phyloP scores from a whole-genome alignment of 2,329 filamentous ascomycete genomes.

The Emericellopsis cladophorae region DNA sequence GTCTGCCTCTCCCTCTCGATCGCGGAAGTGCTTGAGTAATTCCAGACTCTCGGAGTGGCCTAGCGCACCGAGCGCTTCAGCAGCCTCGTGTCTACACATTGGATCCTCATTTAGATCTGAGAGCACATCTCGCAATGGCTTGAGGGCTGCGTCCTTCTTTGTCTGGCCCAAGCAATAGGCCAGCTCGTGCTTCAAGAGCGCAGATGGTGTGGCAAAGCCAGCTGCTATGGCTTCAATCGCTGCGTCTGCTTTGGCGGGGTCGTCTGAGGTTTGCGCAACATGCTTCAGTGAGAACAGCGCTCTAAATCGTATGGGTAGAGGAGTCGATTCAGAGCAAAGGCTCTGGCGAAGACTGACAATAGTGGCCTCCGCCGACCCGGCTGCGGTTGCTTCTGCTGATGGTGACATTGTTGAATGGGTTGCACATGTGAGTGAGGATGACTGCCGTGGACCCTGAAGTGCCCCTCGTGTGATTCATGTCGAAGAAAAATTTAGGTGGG shows the following conservation, averaged over 20 bases:
- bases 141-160: conserved; percentile 60
- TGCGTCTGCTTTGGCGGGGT: conserved; percentile 40
- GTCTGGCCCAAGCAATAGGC: conserved; percentile 96
- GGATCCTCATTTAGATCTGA: conserved; percentile 71
- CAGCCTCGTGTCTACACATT: conserved; percentile 95
- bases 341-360: conserved; percentile 58
- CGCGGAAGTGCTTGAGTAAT: conserved; percentile 59
- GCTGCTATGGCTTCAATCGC: conserved; percentile 76
- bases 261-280: conserved; percentile 56
- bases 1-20: conserved; percentile 62
- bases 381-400: conserved; percentile 8
- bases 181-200: conserved; percentile 88
- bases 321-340: conserved; percentile 66
- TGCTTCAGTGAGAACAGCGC: conserved; percentile 97
- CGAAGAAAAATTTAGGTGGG: conserved; percentile 21
- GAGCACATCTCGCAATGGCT: conserved; percentile 61
- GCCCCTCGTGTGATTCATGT: conserved; percentile 1
- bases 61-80: conserved; percentile 84
- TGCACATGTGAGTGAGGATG: conserved; percentile 6
- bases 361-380: conserved; percentile 23
- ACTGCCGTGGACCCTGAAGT: conserved; percentile 1
- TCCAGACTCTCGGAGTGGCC: conserved; percentile 63
- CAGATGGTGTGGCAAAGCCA: conserved; percentile 72
- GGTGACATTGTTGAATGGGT: conserved; percentile 12
- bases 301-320: conserved; percentile 82